A percentile compares a stretch with the other conserved stretches of the same genome.
Conservation (phyloP, 768 basidiomycete genomes). For the Infundibulicybe gibba region DNA sequence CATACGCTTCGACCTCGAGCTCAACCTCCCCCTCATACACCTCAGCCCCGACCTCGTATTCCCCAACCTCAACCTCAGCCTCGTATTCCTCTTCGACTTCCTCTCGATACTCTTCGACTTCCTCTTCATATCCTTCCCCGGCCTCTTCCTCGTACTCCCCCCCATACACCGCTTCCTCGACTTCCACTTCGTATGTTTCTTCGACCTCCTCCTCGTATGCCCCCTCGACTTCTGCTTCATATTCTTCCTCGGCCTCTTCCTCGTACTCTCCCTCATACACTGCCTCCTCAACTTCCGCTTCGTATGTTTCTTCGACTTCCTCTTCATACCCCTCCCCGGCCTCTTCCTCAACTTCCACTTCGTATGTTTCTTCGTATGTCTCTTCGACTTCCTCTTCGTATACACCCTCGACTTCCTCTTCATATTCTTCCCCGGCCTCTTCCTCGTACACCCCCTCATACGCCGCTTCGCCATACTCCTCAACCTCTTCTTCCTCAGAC, state of each 20-base stretch:
- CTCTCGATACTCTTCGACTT: conserved; percentile 28
- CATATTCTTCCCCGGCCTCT: too few relatives aligned
- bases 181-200: not conserved
- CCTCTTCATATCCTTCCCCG: conserved; percentile 27
- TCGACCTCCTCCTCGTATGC: conserved; percentile 51
- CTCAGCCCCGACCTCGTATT: conserved; percentile 55
- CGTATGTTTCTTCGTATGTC: conserved; percentile 39
- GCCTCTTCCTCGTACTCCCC: conserved; percentile 6
- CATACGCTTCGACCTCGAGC: conserved; percentile 69
- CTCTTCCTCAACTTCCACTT: conserved; percentile 4
- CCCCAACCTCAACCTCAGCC: conserved; percentile 34
- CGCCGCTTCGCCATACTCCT: too few relatives aligned
- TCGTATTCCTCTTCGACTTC: conserved; percentile 33
- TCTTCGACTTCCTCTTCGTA: conserved; percentile 66
- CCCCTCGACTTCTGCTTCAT: conserved; percentile 64
- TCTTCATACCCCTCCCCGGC: conserved; percentile 27
- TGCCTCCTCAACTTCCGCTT: too few relatives aligned
- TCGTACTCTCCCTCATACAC: too few relatives aligned
- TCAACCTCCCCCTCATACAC: conserved; percentile 80
- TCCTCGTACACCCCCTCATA: too few relatives aligned
- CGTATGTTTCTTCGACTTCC: conserved; percentile 16
- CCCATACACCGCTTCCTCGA: not conserved
- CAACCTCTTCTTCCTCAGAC: too few relatives aligned
- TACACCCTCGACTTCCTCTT: conserved; percentile 43
- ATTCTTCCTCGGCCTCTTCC: conserved; percentile 46